Conservation (phyloP, 2,329 filamentous ascomycete genomes). For the Apiospora pterosperma region DNA sequence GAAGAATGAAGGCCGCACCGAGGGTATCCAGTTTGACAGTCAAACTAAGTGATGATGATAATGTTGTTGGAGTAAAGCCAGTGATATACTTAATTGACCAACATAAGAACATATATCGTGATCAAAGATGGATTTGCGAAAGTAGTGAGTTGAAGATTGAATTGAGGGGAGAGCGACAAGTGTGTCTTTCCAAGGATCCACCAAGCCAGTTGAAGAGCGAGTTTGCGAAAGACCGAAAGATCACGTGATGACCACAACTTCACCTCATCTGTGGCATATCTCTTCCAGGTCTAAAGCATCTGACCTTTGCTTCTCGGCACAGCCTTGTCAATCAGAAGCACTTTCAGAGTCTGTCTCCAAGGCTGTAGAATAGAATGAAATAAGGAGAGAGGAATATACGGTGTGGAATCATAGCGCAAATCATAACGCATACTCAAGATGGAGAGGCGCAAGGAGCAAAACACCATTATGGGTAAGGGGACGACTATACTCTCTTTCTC, state of each 20-base stretch:
- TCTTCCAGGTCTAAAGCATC: not conserved
- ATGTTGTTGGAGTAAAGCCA: not conserved
- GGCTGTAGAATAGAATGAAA: not conserved
- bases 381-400: not conserved
- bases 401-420: not conserved
- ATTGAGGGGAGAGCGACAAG: not conserved
- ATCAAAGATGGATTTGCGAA: not conserved
- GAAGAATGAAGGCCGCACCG: not conserved
- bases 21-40: not conserved
- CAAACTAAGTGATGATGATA: not conserved
- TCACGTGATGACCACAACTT: not conserved
- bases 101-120: too few species aligned
- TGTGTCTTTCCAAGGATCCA: not conserved
- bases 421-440: not conserved
- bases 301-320: not conserved
- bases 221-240: not conserved
- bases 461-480: constrained; percentile 23
- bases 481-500: not conserved
- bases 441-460: constrained; percentile 22
- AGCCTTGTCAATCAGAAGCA: not conserved
- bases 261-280: not conserved
- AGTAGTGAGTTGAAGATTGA: not conserved
- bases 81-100: not conserved
- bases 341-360: not conserved
- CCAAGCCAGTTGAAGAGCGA: not conserved